These are phyloP conservation scores for Solanum rostratum DNA, from an alignment of 257 asterid genomes.

Conservation along the genomic window DNA sequence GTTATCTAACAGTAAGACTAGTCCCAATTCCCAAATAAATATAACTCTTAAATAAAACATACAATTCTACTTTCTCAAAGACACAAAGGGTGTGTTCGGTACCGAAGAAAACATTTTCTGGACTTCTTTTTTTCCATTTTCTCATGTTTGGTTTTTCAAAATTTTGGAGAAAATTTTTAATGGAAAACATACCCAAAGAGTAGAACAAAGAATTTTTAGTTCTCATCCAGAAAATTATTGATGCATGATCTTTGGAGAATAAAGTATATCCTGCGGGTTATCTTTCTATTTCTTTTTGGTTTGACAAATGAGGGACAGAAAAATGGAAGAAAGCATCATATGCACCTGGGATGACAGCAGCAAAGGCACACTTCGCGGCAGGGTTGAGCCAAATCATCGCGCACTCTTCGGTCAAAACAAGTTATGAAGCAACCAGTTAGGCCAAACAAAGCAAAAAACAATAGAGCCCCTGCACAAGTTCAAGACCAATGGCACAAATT, in stretches of 20 bases:
- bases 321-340: background rate
- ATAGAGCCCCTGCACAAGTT: slow-evolving; percentile 57
- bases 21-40: background rate
- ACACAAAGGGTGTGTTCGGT: background rate
- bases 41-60: background rate
- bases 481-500: background rate
- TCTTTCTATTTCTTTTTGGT: background rate
- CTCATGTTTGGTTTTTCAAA: background rate
- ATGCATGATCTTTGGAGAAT: background rate
- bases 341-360: slow-evolving; percentile 95
- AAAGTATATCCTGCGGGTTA: background rate
- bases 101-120: background rate
- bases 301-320: background rate
- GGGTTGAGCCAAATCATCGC: slow-evolving; percentile 93
- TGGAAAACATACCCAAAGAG: background rate
- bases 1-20: background rate
- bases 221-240: background rate
- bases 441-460: slow-evolving; percentile 84
- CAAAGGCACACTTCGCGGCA: slow-evolving; percentile 90
- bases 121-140: background rate
- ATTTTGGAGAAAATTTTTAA: background rate
- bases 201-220: background rate
- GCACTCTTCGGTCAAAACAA: slow-evolving; percentile 89
- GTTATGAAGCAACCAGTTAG: slow-evolving; percentile 89
- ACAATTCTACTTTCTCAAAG: background rate